Conservation (phyloP, 352 stramenopile species). For the Elongisporangium senticosum region DNA sequence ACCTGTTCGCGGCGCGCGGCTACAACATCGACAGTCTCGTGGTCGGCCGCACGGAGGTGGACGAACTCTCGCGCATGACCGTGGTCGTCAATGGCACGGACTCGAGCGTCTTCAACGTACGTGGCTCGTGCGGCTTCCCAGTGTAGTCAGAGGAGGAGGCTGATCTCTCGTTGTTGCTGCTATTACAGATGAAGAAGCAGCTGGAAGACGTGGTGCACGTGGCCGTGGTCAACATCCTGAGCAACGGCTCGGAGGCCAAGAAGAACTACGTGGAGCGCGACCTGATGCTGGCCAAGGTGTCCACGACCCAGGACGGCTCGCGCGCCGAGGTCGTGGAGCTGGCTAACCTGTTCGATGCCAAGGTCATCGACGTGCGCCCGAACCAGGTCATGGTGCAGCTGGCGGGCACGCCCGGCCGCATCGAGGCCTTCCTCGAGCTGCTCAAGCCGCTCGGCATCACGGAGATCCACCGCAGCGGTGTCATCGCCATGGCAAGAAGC, state of each 20-base stretch:
- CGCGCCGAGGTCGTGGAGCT: conserved; percentile 76
- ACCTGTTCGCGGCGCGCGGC: conserved; percentile 73
- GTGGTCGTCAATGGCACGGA: conserved; percentile 80
- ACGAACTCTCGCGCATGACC: conserved; percentile 84
- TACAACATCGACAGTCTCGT: conserved; percentile 89
- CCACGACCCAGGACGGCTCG: conserved; percentile 54
- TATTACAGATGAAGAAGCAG: conserved; percentile 79
- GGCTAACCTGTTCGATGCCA: conserved; percentile 80
- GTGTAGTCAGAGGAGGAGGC: conserved; percentile 3
- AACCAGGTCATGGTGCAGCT: conserved; percentile 83
- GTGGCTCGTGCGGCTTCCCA: conserved; percentile 1
- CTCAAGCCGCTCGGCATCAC: conserved; percentile 79
- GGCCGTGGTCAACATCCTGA: conserved; percentile 82
- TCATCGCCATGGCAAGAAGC: conserved; percentile 81
- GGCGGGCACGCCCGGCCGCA: conserved; percentile 64
- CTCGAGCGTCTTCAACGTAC: conserved; percentile 72
- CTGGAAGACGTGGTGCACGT: conserved; percentile 85
- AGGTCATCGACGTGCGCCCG: conserved; percentile 80
- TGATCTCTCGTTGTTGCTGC: conserved; percentile 2
- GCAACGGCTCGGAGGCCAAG: conserved; percentile 45
- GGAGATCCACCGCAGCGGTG: conserved; percentile 79
- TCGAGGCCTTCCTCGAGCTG: conserved; percentile 78
- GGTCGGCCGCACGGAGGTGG: conserved; percentile 79
- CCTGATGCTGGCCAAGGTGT: conserved; percentile 84
- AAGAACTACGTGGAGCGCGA: conserved; percentile 86